A percentile compares a stretch with the other conserved stretches of the same genome.
These are phyloP conservation scores for Salix exigua DNA, from an alignment of 345 rosid species.

Conservation along the genomic window DNA sequence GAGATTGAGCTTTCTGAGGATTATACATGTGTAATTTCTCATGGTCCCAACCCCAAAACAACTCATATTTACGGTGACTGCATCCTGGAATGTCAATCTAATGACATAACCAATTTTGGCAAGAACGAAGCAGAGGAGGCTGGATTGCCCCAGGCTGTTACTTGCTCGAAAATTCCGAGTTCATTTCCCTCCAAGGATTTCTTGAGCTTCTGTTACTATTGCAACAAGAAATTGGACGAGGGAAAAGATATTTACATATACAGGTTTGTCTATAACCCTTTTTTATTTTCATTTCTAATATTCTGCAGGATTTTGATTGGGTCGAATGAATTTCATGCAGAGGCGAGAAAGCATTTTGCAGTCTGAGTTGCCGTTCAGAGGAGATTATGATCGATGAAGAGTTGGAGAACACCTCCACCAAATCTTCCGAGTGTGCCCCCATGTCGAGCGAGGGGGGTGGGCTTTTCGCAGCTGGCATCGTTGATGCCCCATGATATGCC, in stretches of 20 bases:
- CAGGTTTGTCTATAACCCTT: conserved; percentile 41
- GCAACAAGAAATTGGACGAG: conserved; percentile 58
- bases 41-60: conserved; percentile 75
- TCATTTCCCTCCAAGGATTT: conserved; percentile 37
- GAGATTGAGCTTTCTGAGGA: conserved; percentile 90
- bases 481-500: conserved; percentile 21
- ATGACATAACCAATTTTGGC: conserved; percentile 24
- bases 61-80: conserved; percentile 80
- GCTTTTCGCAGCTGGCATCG: conserved; percentile 39
- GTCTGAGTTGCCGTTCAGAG: conserved; percentile 52
- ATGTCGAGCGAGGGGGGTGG: conserved; percentile 19
- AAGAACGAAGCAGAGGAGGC: conserved; percentile 18
- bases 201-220: conserved; percentile 62
- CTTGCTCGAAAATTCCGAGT: conserved; percentile 7
- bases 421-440: conserved; percentile 22
- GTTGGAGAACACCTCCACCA: conserved; percentile 31
- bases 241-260: conserved; percentile 76
- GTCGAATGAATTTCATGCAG: conserved; percentile 37
- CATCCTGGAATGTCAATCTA: conserved; percentile 54
- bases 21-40: conserved; percentile 76
- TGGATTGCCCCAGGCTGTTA: conserved; percentile 8
- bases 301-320: not conserved
- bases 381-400: conserved; percentile 62
- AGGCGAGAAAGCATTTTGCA: conserved; percentile 86
- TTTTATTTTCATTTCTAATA: not conserved